Evolutionary conservation across 176 grass and related monocot genomes (phyloP).

Genomic region (Bolboschoenus planiculmis): DNA sequence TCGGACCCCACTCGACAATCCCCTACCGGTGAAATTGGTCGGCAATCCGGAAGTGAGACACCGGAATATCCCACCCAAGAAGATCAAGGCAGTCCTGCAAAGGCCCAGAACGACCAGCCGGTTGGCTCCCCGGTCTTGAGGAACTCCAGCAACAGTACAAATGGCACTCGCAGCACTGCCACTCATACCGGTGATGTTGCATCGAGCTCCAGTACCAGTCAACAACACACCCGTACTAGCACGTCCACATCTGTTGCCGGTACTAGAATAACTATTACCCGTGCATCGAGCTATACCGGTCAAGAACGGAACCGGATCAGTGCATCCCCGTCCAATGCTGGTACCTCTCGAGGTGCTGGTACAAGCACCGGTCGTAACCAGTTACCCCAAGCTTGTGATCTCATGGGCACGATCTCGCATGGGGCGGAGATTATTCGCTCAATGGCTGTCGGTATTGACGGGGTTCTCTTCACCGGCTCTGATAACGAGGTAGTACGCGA

Average conservation of each 20-base stretch:
- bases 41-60: not conserved
- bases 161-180: not conserved
- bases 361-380: not conserved
- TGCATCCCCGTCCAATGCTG: not conserved
- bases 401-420: constrained; percentile 26
- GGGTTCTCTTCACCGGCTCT: constrained; percentile 52
- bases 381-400: not conserved
- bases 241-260: not conserved
- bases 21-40: not conserved
- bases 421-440: constrained; percentile 42
- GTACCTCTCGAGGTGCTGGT: not conserved
- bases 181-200: not conserved
- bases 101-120: not conserved
- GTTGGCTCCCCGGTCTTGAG: not conserved
- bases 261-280: not conserved
- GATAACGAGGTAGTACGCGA: constrained; percentile 40
- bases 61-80: not conserved
- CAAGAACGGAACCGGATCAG: not conserved
- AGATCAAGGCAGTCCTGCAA: not conserved
- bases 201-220: not conserved
- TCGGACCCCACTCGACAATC: too few species aligned
- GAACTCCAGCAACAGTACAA: not conserved
- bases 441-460: constrained; percentile 26
- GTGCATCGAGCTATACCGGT: not conserved
- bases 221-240: not conserved